phyloP scores from a whole-genome alignment of 2,329 filamentous ascomycete species.

The Calycina herbarum region DNA sequence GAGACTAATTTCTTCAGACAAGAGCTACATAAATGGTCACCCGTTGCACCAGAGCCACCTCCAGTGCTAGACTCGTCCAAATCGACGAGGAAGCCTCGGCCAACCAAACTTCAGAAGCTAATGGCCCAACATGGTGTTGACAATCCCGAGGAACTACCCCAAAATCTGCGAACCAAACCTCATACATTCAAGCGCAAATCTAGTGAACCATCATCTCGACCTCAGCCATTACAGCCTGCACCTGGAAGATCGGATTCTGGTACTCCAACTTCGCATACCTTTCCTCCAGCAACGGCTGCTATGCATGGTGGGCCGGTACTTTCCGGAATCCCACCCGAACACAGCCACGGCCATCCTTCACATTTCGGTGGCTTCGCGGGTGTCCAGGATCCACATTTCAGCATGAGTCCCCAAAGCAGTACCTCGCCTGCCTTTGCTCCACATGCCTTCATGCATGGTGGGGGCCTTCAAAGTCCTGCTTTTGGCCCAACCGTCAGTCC shows the following conservation, averaged over 20 bases:
- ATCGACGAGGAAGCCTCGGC: constrained; percentile 91
- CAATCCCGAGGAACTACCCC: constrained; percentile 86
- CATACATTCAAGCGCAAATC: constrained; percentile 38
- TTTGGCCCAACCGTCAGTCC: constrained; percentile 26
- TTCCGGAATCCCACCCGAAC: constrained; percentile 29
- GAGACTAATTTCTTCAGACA: constrained; percentile 99
- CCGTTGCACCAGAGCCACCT: constrained; percentile 81
- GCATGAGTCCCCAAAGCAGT: constrained; percentile 25
- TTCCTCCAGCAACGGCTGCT: constrained; percentile 23
- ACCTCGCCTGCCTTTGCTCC: constrained; percentile 36
- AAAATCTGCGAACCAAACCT: constrained; percentile 50
- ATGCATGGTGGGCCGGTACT: constrained; percentile 32
- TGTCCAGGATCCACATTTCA: constrained; percentile 32
- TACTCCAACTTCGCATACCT: constrained; percentile 33
- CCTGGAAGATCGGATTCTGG: constrained; percentile 36
- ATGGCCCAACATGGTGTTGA: constrained; percentile 86
- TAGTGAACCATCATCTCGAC: constrained; percentile 34
- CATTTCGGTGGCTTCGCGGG: constrained; percentile 27
- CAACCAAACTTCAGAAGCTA: constrained; percentile 95
- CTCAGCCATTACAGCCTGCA: constrained; percentile 34
- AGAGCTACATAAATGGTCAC: constrained; percentile 91
- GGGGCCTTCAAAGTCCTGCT: constrained; percentile 25
- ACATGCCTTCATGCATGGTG: constrained; percentile 34
- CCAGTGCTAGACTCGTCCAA: constrained; percentile 84
- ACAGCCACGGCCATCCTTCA: constrained; percentile 29